Conservation (phyloP, 176 grass and related monocot genomes). For the Cocos nucifera region DNA sequence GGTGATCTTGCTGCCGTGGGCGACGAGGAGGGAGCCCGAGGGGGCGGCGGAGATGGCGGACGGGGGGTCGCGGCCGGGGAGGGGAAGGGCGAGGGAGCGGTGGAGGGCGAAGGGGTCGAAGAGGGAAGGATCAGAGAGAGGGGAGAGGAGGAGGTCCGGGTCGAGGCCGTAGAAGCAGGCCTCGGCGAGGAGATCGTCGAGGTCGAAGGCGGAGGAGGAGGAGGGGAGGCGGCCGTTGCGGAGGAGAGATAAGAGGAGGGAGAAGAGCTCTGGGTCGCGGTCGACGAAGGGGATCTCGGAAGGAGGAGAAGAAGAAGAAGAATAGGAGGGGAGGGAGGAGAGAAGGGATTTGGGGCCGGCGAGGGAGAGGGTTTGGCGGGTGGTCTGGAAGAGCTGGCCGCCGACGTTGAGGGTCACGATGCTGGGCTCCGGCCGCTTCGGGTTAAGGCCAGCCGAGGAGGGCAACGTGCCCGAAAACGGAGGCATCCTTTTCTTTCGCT, state of each 20-base stretch:
- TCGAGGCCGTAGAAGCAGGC: conserved; percentile 44
- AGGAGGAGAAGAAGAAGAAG: conserved; percentile 3
- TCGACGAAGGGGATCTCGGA: conserved; percentile 54
- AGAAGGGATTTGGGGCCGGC: conserved; percentile 51
- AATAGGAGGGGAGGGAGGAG: conserved; percentile 19
- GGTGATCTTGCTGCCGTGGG: conserved; percentile 57
- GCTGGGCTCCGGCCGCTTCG: neutral
- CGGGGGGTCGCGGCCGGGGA: conserved; percentile 34
- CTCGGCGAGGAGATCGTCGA: conserved; percentile 42
- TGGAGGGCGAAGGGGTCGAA: conserved; percentile 43
- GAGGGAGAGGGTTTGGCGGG: conserved; percentile 47
- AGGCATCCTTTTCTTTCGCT: too few species aligned
- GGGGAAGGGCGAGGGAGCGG: conserved; percentile 27
- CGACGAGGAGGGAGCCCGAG: conserved; percentile 33
- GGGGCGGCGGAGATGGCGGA: conserved; percentile 30
- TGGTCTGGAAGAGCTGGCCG: conserved; percentile 75
- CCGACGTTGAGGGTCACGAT: conserved; percentile 71
- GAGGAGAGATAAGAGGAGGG: conserved; percentile 68
- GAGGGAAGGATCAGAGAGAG: conserved; percentile 20
- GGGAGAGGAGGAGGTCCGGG: conserved; percentile 25
- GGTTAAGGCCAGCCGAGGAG: too few species aligned
- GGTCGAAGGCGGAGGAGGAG: conserved; percentile 9
- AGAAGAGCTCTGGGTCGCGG: conserved; percentile 56
- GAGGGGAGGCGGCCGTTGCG: conserved; percentile 32
- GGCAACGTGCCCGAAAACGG: too few species aligned